Base-by-base conservation (phyloP, 2,329 filamentous ascomycete species). In the Didymella pinodella region DNA sequence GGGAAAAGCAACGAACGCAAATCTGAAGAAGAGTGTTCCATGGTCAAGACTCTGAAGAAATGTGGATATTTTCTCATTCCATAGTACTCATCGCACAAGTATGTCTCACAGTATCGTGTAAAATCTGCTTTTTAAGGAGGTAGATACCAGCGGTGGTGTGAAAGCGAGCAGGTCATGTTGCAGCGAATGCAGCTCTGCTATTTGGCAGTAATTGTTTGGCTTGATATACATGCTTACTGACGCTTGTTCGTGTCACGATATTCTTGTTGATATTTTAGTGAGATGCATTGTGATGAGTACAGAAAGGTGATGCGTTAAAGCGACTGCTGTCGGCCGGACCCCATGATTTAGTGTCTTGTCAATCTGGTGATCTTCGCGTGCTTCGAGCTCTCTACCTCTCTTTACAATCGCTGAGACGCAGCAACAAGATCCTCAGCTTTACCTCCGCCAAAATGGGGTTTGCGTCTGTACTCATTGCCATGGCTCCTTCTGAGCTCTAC, bases 1-100 rank as follows among this genome's bases (percentile, higher is more conserved):
- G 14, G 4, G 3, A 58, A 58, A 54, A 58, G 45, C 56, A 58
- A 49, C 14, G 45, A 34, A 20, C 18, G 48, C 41, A 44, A 26
- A 47, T 31, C 22, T 36, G 40, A 45, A 36, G 7, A 11, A 12
- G 20, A 16, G 14, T n/a, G 11, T 38, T 11, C 26, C n/a, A 29
- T 11, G 18, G n/a, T 51, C 7, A 0, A 41, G 4, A 12, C 16
- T 22, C 6, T n/a, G 16, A 0, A 41, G 28, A n/a, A 11, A 3
- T 8, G 7, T 40, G 34, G 18, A 6, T 1, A 8, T 20, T 20
- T 31, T 2, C 40, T 43, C 40, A 16, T 1, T 26, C 16, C 0
- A 11, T 4, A n/a, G 25, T 29, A 12, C 11, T 18, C 36, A 20
- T 40, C 18, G 18, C 36, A 8, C 20, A 20, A 40, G 8, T 8